Evolutionary conservation across 225 moss, liverwort and hornwort species (phyloP).

Genomic region (Polytrichum formosum): DNA sequence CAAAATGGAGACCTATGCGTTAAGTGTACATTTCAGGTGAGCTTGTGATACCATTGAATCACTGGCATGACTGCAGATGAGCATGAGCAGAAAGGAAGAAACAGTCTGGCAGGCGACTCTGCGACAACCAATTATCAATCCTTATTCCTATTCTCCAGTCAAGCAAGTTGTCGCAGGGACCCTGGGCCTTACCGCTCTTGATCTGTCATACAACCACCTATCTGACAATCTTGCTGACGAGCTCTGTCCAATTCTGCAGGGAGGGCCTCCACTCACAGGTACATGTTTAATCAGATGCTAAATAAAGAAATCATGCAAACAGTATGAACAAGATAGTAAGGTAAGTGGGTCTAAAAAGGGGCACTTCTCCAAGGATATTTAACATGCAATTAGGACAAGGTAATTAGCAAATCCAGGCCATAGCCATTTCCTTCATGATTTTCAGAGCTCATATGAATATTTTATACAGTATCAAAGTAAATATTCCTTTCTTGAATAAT

Average conservation of each 20-base stretch:
- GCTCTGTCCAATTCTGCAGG: conserved; percentile 36
- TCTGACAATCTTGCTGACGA: conserved; percentile 38
- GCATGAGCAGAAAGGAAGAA: not conserved
- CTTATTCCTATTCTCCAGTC: conserved; percentile 6
- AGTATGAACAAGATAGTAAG: not conserved
- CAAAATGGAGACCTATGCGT: too few species aligned
- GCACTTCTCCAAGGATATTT: too few species aligned
- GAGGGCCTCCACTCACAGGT: conserved; percentile 28
- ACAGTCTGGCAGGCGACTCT: conserved; percentile 28
- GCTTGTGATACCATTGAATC: conserved; percentile 9
- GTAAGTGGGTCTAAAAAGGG: too few species aligned
- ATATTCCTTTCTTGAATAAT: too few species aligned
- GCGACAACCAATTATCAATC: conserved; percentile 13
- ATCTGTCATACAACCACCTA: conserved; percentile 40
- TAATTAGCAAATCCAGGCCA: too few species aligned
- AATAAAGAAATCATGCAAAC: not conserved
- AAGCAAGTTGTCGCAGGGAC: conserved; percentile 15
- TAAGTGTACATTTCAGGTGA: conserved; percentile 1
- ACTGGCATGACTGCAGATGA: conserved; percentile 20
- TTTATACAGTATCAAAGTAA: too few species aligned
- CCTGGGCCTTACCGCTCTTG: conserved; percentile 26
- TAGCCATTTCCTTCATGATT: too few species aligned
- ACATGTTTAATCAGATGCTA: not conserved
- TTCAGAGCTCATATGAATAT: too few species aligned
- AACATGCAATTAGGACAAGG: too few species aligned